A percentile compares a stretch with the other conserved stretches of the same genome.
These are phyloP conservation scores for Linnemannia elongata DNA, from an alignment of 192 early-diverging fungal species.

Conservation along the genomic window DNA sequence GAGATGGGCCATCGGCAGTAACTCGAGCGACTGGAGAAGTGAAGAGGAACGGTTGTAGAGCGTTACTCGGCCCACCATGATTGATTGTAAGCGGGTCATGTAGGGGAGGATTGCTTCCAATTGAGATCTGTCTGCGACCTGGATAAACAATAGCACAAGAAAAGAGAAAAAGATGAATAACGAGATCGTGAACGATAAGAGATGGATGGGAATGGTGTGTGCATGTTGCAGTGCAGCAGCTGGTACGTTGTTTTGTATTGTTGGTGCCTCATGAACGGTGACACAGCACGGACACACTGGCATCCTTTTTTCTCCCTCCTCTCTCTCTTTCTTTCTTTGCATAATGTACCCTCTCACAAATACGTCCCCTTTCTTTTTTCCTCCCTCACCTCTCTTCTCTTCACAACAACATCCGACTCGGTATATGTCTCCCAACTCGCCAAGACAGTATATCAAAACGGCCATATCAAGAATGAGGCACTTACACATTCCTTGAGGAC, in stretches of 20 bases:
- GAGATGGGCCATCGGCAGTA: not conserved
- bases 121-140: slow-evolving; percentile 28
- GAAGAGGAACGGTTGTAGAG: slow-evolving; percentile 8
- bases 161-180: not conserved
- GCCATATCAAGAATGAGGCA: not conserved
- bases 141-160: not conserved
- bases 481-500: slow-evolving; percentile 48
- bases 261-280: not conserved
- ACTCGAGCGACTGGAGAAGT: slow-evolving; percentile 15
- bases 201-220: not conserved
- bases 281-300: not conserved
- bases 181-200: not conserved
- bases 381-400: not conserved
- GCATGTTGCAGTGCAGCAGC: not conserved
- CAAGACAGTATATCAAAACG: not conserved
- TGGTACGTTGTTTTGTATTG: not conserved
- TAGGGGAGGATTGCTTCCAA: slow-evolving; percentile 16
- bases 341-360: not conserved
- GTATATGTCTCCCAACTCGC: not conserved
- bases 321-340: not conserved
- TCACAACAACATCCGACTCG: not conserved
- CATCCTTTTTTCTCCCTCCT: too few relatives aligned
- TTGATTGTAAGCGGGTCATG: slow-evolving; percentile 29
- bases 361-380: not conserved
- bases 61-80: slow-evolving; percentile 33